A percentile compares a stretch with the other conserved stretches of the same genome.
phyloP scores from a whole-genome alignment of 1,284 basidiomycete species.

The Chondrostereum purpureum region DNA sequence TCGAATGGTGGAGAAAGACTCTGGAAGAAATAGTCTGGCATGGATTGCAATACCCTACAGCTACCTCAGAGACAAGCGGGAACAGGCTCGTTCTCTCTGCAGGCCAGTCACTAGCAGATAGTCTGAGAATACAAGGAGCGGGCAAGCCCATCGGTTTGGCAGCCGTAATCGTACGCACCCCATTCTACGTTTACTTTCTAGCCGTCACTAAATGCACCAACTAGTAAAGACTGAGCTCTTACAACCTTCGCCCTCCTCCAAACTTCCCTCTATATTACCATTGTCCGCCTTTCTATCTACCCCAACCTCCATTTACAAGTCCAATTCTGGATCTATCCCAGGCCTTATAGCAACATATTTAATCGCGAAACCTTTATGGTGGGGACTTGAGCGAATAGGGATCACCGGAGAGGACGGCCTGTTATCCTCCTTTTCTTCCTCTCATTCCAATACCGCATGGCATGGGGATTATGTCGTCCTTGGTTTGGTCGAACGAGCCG shows the following conservation, averaged over 20 bases:
- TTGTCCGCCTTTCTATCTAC: constrained; percentile 53
- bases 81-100: constrained; percentile 60
- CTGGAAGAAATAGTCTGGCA: constrained; percentile 56
- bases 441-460: constrained; percentile 50
- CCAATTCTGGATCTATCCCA: constrained; percentile 54
- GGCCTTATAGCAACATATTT: constrained; percentile 64
- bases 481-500: constrained; percentile 57
- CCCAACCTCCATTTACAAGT: constrained; percentile 58
- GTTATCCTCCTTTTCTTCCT: constrained; percentile 18
- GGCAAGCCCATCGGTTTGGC: constrained; percentile 78
- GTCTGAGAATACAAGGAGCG: constrained; percentile 57
- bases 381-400: constrained; percentile 75
- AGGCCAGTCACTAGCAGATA: constrained; percentile 51
- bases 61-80: constrained; percentile 16
- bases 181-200: neutral
- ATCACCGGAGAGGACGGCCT: constrained; percentile 58
- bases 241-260: constrained; percentile 23
- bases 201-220: neutral
- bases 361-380: constrained; percentile 78
- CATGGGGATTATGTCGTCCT: constrained; percentile 81
- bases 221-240: constrained; percentile 54
- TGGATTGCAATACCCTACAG: constrained; percentile 39
- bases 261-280: constrained; percentile 31
- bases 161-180: constrained; percentile 68
- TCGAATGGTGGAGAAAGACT: constrained; percentile 82